A percentile compares a stretch with the other conserved stretches of the same genome.
Conservation (phyloP, 2,329 filamentous ascomycete species). For the Pseudogymnoascus sp. region DNA sequence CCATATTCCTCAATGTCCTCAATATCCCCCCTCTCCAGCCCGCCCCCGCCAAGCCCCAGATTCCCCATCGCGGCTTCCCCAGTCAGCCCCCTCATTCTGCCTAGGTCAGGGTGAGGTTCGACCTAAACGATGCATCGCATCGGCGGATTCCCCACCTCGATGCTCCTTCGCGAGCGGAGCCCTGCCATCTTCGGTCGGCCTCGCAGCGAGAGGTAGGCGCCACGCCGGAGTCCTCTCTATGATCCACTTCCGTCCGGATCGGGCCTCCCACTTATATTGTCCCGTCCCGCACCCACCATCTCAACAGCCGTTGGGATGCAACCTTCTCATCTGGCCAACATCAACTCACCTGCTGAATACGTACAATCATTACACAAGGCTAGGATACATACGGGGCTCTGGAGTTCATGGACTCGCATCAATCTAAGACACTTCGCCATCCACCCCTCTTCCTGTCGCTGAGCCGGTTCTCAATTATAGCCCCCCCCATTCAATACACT, state of each 20-base stretch:
- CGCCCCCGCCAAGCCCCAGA: not conserved
- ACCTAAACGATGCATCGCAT: not conserved
- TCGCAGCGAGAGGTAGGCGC: constrained; percentile 1
- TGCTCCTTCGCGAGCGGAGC: not conserved
- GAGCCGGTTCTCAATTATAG: not conserved
- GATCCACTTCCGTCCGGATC: constrained; percentile 9
- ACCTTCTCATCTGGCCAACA: not conserved
- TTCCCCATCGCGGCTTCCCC: not conserved
- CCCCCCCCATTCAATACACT: not conserved
- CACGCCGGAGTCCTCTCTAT: not conserved
- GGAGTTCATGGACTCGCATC: not conserved
- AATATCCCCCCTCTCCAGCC: no score
- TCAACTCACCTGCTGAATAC: not conserved
- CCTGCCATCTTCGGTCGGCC: constrained; percentile 3
- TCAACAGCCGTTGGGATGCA: constrained; percentile 1
- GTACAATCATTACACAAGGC: not conserved
- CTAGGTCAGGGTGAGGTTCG: not conserved
- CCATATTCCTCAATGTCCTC: not conserved
- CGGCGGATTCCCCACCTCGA: not conserved
- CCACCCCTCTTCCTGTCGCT: not conserved
- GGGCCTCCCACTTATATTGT: constrained; percentile 6
- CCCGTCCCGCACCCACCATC: not conserved
- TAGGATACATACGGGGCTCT: not conserved
- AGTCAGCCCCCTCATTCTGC: not conserved
- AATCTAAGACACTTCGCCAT: not conserved